A percentile compares a stretch with the other conserved stretches of the same genome.
Evolutionary conservation across 495 filamentous ascomycete species (phyloP).

Genomic region (Bacidia gigantensis): DNA sequence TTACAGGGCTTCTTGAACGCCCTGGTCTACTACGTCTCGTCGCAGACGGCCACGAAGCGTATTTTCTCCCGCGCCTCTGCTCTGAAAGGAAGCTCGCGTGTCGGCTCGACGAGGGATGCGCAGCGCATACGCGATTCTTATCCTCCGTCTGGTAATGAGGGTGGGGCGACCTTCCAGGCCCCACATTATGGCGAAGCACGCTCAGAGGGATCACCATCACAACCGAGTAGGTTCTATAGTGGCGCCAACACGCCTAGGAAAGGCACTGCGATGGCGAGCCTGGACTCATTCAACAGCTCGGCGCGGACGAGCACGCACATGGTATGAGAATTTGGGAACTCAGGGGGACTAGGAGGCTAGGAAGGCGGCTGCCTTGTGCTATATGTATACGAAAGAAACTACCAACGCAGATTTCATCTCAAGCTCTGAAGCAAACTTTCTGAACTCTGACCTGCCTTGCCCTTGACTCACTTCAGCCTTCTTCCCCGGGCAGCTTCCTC

Average conservation of each 20-base stretch:
- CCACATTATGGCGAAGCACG: not conserved
- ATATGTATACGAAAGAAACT: not conserved
- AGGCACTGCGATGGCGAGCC: not conserved
- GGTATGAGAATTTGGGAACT: not conserved
- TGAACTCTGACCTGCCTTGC: not conserved
- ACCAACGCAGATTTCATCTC: not conserved
- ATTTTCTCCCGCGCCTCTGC: not conserved
- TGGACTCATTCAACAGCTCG: not conserved
- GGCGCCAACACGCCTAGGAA: not conserved
- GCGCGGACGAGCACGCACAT: not conserved
- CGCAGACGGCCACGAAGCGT: conserved; percentile 19
- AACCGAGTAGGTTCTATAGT: not conserved
- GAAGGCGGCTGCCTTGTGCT: not conserved
- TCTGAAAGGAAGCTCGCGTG: not conserved
- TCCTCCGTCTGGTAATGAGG: not conserved
- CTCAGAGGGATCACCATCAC: not conserved
- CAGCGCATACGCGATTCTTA: conserved; percentile 3
- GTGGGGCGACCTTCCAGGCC: not conserved
- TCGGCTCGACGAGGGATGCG: not conserved
- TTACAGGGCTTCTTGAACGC: conserved; percentile 82
- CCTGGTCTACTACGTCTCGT: conserved; percentile 60
- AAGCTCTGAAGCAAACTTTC: not conserved
- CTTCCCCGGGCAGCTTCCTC: too few species aligned
- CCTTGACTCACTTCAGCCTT: too few species aligned
- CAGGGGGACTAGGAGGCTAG: not conserved